Evolutionary conservation across 2,329 filamentous ascomycete genomes (phyloP).

Genomic region (Colletotrichum higginsianum): DNA sequence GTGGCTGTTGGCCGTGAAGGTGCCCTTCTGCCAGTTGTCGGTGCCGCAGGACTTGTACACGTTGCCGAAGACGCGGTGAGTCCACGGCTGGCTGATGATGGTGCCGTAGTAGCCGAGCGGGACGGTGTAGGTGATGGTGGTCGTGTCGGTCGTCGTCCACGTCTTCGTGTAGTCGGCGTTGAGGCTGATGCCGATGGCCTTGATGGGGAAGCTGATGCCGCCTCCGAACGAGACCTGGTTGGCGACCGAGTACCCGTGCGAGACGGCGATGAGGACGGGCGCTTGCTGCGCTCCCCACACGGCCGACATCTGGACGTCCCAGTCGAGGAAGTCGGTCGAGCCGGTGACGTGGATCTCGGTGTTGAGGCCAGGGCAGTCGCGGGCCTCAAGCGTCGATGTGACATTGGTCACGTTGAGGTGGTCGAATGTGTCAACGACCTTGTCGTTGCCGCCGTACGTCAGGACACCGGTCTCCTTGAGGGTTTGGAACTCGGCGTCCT

Average conservation of each 20-base stretch:
- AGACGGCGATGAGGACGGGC: slow-evolving; percentile 7
- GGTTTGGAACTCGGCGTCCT: slow-evolving; percentile 13
- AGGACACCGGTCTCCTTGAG: slow-evolving; percentile 8
- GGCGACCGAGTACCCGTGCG: not conserved
- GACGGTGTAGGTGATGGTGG: slow-evolving; percentile 10
- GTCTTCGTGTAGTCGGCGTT: not conserved
- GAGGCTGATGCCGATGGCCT: not conserved
- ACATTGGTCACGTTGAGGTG: not conserved
- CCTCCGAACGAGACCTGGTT: slow-evolving; percentile 1
- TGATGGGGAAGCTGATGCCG: not conserved
- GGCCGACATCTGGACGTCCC: slow-evolving; percentile 15
- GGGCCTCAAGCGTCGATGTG: not conserved
- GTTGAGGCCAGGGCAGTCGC: slow-evolving; percentile 1
- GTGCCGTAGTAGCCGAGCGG: not conserved
- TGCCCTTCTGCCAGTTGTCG: no score
- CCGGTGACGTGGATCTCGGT: not conserved
- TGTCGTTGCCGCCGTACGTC: not conserved
- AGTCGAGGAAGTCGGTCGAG: slow-evolving; percentile 10
- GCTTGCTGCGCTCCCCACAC: slow-evolving; percentile 7
- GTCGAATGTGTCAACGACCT: slow-evolving; percentile 3
- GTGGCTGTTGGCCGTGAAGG: not conserved
- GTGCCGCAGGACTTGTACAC: not conserved
- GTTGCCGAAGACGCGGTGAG: not conserved
- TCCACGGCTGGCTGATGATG: not conserved
- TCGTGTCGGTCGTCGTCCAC: slow-evolving; percentile 6